Base-by-base conservation (phyloP, 1,284 basidiomycete species). In the Tausonia pullulans region DNA sequence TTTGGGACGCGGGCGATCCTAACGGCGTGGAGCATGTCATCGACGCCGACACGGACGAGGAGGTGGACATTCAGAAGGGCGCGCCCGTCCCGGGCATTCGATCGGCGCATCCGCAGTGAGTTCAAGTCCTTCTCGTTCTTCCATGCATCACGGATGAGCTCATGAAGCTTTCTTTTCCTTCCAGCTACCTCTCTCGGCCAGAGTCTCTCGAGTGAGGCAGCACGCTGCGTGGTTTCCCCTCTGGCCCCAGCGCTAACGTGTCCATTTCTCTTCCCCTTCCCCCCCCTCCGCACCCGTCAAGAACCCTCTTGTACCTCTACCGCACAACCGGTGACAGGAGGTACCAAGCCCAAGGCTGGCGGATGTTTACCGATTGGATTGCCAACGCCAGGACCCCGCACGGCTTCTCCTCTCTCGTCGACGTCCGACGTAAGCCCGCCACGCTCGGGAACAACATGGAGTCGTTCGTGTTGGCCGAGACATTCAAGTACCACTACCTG, bases 261-360 rank as follows among this genome's bases (percentile, higher is more conserved):
- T 6, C 52, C 52, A 27, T 27, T 27, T 27, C 16, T 54, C 13
- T 52, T 49, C 11, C 11, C 51, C 16, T 5, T 55, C 5, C 53
- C 6, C 53, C n/a, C 53, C 5, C 7, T 40, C 27, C 27, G 27
- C 27, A 27, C 27, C 27, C 27, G 27, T 4, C 13, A 44, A 56
- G 53, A 39, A 45, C 64, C 13, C 50, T 65, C 9, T 66, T 62
- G 52, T 66, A 66, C 57, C 51, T 66, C 14, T 66, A 63, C 43
- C 61, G 61, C 11, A 51, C 60, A 10, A 82, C 81, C 0, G 82
- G 81, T n/a, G 80, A 83, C 71, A 70, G 72, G 7, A 75, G 75
- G 67, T 83, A 81, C 80, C 79, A 81, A 44, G 80, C 82, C 62
- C 74, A 78, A 51, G 82, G 81, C 3, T 83, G 82, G 82, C 76